Conservation (phyloP, 805 yeast species). For the Candida andamanensis region DNA sequence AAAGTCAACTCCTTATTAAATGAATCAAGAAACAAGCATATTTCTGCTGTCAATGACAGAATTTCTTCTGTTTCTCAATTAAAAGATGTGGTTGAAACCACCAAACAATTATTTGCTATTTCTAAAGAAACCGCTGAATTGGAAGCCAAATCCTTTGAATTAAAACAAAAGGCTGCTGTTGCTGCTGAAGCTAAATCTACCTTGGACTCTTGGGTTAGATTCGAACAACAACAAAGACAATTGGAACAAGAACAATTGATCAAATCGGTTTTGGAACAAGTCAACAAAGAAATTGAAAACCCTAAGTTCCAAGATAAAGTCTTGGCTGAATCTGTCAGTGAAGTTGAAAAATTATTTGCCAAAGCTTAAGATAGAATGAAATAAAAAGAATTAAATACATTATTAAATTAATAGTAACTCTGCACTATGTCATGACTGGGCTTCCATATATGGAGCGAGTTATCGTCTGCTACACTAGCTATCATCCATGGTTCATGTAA, state of each 20-base stretch:
- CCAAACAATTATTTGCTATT: conserved; percentile 86
- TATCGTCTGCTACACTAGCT: conserved; percentile 79
- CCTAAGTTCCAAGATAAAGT: conserved; percentile 92
- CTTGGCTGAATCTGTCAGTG: conserved; percentile 86
- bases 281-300: conserved; percentile 75
- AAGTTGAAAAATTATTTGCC: conserved; percentile 81
- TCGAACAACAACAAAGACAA: conserved; percentile 94
- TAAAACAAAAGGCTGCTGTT: conserved; percentile 84
- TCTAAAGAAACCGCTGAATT: conserved; percentile 95
- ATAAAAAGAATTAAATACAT: background rate
- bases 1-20: conserved; percentile 78
- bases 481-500: conserved; percentile 63
- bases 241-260: conserved; percentile 91
- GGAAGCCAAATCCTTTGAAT: conserved; percentile 91
- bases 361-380: conserved; percentile 15
- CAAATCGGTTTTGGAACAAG: conserved; percentile 79
- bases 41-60: conserved; percentile 88
- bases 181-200: conserved; percentile 91
- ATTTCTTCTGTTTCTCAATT: conserved; percentile 82
- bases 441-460: conserved; percentile 82
- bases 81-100: conserved; percentile 86
- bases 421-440: conserved; percentile 39
- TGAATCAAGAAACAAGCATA: conserved; percentile 85
- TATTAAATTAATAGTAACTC: background rate
- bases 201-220: conserved; percentile 98